Evolutionary conservation across 176 grass and related monocot species (phyloP).

Genomic region (Panicum miliaceum): DNA sequence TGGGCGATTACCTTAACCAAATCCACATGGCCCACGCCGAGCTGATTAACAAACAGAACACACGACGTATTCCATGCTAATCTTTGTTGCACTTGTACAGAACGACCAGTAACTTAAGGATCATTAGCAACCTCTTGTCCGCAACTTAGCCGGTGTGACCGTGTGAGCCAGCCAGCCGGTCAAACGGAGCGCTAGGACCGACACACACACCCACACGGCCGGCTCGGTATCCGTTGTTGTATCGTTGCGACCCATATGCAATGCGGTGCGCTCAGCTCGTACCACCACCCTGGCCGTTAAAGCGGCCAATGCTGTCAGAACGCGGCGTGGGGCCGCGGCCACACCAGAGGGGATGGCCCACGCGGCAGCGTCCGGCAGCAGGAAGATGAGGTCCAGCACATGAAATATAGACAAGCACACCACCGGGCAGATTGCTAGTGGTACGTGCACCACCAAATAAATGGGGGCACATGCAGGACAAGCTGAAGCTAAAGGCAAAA

Average conservation of each 20-base stretch:
- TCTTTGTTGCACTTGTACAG: neutral
- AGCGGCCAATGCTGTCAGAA: conserved; percentile 19
- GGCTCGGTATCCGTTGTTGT: conserved; percentile 38
- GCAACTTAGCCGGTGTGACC: conserved; percentile 3
- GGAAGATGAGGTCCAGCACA: conserved; percentile 29
- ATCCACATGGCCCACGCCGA: neutral
- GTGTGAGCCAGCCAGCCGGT: conserved; percentile 31
- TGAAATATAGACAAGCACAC: conserved; percentile 57
- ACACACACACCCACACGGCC: conserved; percentile 35
- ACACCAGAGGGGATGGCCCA: neutral
- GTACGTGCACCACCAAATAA: neutral
- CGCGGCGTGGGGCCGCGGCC: neutral
- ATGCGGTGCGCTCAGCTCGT: conserved; percentile 1
- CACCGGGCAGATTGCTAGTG: neutral
- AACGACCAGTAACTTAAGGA: neutral
- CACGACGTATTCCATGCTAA: neutral
- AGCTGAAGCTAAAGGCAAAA: neutral
- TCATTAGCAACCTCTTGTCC: neutral
- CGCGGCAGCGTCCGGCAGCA: neutral
- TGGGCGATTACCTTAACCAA: neutral
- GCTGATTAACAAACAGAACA: neutral
- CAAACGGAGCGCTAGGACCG: conserved; percentile 59
- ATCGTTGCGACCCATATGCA: conserved; percentile 28
- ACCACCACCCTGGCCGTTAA: conserved; percentile 31
- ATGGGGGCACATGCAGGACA: neutral